These are phyloP conservation scores for Verticillium longisporum DNA, from an alignment of 2,329 filamentous ascomycete genomes.

Conservation along the genomic window DNA sequence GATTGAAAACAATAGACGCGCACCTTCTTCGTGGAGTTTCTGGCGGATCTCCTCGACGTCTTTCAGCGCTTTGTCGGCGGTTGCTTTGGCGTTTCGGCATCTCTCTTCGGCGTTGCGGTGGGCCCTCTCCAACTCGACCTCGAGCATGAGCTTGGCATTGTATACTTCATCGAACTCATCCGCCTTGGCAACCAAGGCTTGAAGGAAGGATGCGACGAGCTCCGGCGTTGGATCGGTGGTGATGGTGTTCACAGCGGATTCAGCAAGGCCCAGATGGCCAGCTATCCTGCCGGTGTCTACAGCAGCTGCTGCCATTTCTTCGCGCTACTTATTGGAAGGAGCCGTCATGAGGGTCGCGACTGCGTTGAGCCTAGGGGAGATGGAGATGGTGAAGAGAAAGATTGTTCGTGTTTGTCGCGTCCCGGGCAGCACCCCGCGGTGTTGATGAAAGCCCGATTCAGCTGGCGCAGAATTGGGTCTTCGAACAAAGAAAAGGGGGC, in stretches of 20 bases:
- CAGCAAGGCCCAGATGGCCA: constrained; percentile 62
- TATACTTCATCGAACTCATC: constrained; percentile 76
- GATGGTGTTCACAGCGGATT: constrained; percentile 53
- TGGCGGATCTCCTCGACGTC: constrained; percentile 76
- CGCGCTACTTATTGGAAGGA: neutral
- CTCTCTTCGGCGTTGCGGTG: constrained; percentile 79
- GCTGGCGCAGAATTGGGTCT: neutral
- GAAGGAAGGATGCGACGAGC: constrained; percentile 68
- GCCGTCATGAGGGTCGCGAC: neutral
- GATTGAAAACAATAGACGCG: constrained; percentile 10
- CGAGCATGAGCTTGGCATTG: constrained; percentile 79
- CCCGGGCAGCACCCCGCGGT: neutral
- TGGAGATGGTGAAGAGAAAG: neutral
- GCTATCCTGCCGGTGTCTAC: constrained; percentile 69
- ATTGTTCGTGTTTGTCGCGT: neutral
- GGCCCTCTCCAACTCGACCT: constrained; percentile 89
- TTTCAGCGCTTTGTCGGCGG: constrained; percentile 74
- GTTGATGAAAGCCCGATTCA: neutral
- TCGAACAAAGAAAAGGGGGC: neutral
- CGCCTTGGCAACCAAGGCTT: constrained; percentile 69
- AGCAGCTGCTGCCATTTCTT: constrained; percentile 33
- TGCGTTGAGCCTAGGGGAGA: neutral
- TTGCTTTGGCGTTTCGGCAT: constrained; percentile 72
- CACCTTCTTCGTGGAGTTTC: constrained; percentile 80
- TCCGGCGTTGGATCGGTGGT: constrained; percentile 68